Conservation (phyloP, 305 asterid species). For the Fraxinus xanthoxyloides region DNA sequence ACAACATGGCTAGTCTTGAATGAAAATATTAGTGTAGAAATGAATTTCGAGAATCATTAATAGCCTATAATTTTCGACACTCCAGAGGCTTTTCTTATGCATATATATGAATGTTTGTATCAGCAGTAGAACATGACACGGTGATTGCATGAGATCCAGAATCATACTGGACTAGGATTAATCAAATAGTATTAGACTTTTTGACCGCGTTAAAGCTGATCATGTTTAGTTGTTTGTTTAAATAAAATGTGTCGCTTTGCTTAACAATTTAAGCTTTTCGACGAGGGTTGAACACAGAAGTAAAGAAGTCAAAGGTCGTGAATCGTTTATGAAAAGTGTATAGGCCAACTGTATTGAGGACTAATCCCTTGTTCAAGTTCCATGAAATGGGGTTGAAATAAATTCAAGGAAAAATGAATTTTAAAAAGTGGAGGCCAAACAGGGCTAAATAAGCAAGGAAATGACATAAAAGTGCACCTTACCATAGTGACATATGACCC, state of each 20-base stretch:
- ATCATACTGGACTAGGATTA: not conserved
- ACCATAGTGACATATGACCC: not conserved
- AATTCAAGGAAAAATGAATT: not conserved
- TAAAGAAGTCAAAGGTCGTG: not conserved
- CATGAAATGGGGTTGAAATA: not conserved
- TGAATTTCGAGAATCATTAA: slow-evolving; percentile 17
- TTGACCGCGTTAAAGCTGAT: not conserved
- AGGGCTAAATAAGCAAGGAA: not conserved
- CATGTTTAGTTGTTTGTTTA: not conserved
- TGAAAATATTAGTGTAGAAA: slow-evolving; percentile 16
- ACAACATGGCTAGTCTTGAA: not conserved
- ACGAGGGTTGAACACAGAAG: not conserved
- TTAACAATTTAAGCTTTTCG: not conserved
- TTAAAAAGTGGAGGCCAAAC: not conserved
- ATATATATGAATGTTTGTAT: not conserved
- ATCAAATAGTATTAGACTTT: not conserved
- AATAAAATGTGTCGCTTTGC: not conserved
- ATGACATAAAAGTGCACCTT: not conserved
- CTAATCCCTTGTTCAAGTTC: not conserved
- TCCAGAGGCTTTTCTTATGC: slow-evolving; percentile 5
- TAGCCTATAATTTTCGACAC: slow-evolving; percentile 11
- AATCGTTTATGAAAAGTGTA: not conserved
- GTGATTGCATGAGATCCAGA: not conserved
- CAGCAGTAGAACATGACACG: slow-evolving; percentile 6
- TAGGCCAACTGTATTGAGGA: not conserved